Conservation (phyloP, 768 basidiomycete species). For the Termitomyces sp. region DNA sequence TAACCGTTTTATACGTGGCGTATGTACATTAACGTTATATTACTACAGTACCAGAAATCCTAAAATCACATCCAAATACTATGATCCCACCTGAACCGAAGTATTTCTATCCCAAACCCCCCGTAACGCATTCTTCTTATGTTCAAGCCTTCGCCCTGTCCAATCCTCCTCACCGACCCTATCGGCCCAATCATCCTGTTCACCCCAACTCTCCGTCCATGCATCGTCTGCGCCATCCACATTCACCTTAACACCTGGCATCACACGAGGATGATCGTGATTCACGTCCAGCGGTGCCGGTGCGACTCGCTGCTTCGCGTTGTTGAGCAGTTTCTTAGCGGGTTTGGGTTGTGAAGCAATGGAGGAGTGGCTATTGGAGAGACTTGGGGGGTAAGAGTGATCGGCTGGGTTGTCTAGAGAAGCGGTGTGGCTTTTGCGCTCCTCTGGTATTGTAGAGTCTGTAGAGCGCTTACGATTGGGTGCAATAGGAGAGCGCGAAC, state of each 20-base stretch:
- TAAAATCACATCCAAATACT: not conserved
- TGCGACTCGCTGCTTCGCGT: slow-evolving; percentile 37
- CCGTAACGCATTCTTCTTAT: not conserved
- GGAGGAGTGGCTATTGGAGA: slow-evolving; percentile 39
- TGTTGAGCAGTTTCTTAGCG: slow-evolving; percentile 34
- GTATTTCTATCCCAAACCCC: slow-evolving; percentile 19
- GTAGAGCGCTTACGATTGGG: slow-evolving; percentile 20
- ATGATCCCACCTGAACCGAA: not conserved
- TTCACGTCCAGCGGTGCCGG: slow-evolving; percentile 40
- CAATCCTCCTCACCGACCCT: slow-evolving; percentile 28
- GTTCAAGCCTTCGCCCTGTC: slow-evolving; percentile 26
- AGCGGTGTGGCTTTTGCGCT: slow-evolving; percentile 37
- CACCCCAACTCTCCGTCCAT: slow-evolving; percentile 55
- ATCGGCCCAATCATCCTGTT: slow-evolving; percentile 36
- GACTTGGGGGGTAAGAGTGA: slow-evolving; percentile 65
- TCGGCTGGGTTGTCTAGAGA: slow-evolving; percentile 31
- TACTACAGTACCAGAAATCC: not conserved
- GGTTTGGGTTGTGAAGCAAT: slow-evolving; percentile 29
- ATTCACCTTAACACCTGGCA: slow-evolving; percentile 1
- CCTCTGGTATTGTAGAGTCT: slow-evolving; percentile 28
- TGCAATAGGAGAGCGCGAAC: slow-evolving; percentile 28
- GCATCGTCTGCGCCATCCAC: slow-evolving; percentile 19
- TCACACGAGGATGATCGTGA: slow-evolving; percentile 27
- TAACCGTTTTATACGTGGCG: not conserved
- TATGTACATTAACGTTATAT: not conserved